Base-by-base conservation (phyloP, 495 filamentous ascomycete genomes). In the Aspergillus steynii region DNA sequence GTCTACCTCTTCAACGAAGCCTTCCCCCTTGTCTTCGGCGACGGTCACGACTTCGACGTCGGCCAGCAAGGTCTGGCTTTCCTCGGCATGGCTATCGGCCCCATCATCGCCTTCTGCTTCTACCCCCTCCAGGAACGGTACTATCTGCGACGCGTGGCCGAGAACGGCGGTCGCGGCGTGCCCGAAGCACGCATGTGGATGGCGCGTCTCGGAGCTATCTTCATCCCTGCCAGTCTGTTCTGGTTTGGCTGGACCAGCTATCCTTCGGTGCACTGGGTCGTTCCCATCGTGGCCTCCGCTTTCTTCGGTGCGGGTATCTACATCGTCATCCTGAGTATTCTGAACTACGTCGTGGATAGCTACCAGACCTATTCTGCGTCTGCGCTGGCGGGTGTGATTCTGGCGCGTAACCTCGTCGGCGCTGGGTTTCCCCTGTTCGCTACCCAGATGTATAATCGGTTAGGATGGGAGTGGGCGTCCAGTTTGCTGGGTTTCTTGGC, bases 131-230 rank as follows among this genome's bases (percentile, higher is more conserved):
- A 82, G 58, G 80, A 83, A 62, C 73, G 75, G 5, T 77, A 74
- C 50, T 83, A 82, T 61, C 74, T 75, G 12, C 74, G 73, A 5
- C 74, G 76, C 50, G 71, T 82, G 4, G 68, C 63, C n/a, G 71
- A 75, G 28, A 68, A 74, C 56, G 73, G 77, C 31, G 74, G 77
- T 9, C 74, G 74, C 9, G 72, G 80, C 20, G 69, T 80, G 5
- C 83, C 85, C 3, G 83, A 85, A 63, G 74, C 75, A 50, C 77
- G 84, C 0, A 82, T 96, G 52, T 90, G 90, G 57, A 85, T 90
- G 69, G 74, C 74, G 2, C 69, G 75, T 1, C 71, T 66, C 12
- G 80, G 81, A 34, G 77, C 74, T 0, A 58, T 78, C 28, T 62
- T 80, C 14, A 74, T 80, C 14, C 74, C 77, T 1, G 71, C 80